Evolutionary conservation across 2,329 filamentous ascomycete species (phyloP).

Genomic region (Exophiala phaeomuriformis): DNA sequence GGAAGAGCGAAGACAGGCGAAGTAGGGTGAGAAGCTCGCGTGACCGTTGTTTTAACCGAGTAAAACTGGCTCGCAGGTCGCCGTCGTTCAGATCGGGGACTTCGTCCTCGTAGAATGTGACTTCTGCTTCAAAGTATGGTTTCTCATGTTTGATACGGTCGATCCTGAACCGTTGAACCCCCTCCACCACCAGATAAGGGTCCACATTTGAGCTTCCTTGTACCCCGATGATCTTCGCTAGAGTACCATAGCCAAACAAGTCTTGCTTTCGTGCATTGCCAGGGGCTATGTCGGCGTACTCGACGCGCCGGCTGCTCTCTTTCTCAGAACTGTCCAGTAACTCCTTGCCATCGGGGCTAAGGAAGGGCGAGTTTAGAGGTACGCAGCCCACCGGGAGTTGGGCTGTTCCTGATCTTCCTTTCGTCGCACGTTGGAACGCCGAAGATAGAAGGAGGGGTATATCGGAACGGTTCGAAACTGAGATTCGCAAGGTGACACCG

Average conservation of each 20-base stretch:
- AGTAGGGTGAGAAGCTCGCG: conserved; percentile 79
- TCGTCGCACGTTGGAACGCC: conserved; percentile 68
- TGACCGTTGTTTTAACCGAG: conserved; percentile 73
- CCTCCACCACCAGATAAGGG: conserved; percentile 79
- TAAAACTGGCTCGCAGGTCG: conserved; percentile 64
- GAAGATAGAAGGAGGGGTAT: conserved; percentile 80
- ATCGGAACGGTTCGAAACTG: conserved; percentile 75
- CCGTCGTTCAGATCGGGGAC: conserved; percentile 48
- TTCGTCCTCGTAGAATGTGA: conserved; percentile 61
- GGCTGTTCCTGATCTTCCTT: conserved; percentile 55
- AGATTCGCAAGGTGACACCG: conserved; percentile 74
- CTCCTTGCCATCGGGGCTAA: conserved; percentile 67
- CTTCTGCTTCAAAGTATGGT: conserved; percentile 78
- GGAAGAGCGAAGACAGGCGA: conserved; percentile 74
- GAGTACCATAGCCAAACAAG: conserved; percentile 73
- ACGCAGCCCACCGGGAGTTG: conserved; percentile 79
- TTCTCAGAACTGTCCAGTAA: conserved; percentile 60
- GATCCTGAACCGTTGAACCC: conserved; percentile 67
- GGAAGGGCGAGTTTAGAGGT: conserved; percentile 67
- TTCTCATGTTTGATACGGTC: conserved; percentile 68
- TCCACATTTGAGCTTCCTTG: conserved; percentile 69
- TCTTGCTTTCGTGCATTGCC: conserved; percentile 60
- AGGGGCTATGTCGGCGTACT: conserved; percentile 46
- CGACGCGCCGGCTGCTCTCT: conserved; percentile 31
- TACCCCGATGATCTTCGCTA: conserved; percentile 70